Conservation (phyloP, 345 rosid genomes). For the Dipteronia sinensis region DNA sequence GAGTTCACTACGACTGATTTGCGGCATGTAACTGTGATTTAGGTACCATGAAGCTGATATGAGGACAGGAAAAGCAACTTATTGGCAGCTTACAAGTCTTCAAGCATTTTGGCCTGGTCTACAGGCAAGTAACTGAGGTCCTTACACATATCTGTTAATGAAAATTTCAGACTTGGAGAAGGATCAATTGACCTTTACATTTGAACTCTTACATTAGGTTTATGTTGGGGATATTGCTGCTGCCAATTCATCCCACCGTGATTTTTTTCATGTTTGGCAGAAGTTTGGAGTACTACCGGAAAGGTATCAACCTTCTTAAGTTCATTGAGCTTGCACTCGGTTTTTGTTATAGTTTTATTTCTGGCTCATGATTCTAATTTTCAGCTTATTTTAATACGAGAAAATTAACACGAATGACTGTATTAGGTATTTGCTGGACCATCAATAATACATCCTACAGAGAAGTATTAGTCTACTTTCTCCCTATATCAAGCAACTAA, state of each 20-base stretch:
- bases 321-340: neutral
- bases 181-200: constrained; percentile 26
- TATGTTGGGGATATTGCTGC: constrained; percentile 89
- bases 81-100: constrained; percentile 99
- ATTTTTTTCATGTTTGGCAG: constrained; percentile 81
- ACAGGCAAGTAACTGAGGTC: constrained; percentile 55
- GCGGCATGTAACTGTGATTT: constrained; percentile 12
- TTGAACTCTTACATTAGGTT: constrained; percentile 57
- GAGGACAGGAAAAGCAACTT: constrained; percentile 91
- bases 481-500: constrained; percentile 95
- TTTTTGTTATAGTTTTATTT: neutral
- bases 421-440: constrained; percentile 80
- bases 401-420: constrained; percentile 6
- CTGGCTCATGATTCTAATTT: constrained; percentile 14
- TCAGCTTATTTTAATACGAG: no score
- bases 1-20: constrained; percentile 8
- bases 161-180: neutral
- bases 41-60: constrained; percentile 99
- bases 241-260: constrained; percentile 88
- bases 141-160: neutral
- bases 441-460: constrained; percentile 89
- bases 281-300: constrained; percentile 90
- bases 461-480: constrained; percentile 91
- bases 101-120: constrained; percentile 99
- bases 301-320: constrained; percentile 43